These are phyloP conservation scores for Trametes coccinea DNA, from an alignment of 768 basidiomycete species.

Conservation along the genomic window DNA sequence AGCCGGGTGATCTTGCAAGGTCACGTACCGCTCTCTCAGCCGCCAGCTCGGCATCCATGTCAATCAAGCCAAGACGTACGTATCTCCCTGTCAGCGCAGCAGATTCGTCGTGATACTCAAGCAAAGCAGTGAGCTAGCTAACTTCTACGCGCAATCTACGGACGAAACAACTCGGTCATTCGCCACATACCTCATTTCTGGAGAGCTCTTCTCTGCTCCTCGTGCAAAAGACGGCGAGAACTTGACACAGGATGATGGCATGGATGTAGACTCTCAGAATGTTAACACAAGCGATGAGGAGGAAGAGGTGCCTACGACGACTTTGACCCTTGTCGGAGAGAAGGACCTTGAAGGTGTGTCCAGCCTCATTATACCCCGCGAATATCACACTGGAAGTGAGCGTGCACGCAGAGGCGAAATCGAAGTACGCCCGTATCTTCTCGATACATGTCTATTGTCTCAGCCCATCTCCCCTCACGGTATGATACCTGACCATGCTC, in stretches of 20 bases:
- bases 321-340: slow-evolving; percentile 62
- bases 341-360: slow-evolving; percentile 61
- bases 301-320: slow-evolving; percentile 46
- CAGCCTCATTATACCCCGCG: background rate
- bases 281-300: slow-evolving; percentile 32
- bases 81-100: background rate
- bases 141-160: slow-evolving; percentile 50
- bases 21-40: slow-evolving; percentile 79
- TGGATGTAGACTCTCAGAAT: slow-evolving; percentile 44
- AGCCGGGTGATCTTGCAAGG: slow-evolving; percentile 41
- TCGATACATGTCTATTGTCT: slow-evolving; percentile 72
- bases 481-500: slow-evolving; percentile 33
- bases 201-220: slow-evolving; percentile 40
- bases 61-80: slow-evolving; percentile 77
- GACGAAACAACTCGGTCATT: slow-evolving; percentile 43
- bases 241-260: slow-evolving; percentile 23
- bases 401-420: slow-evolving; percentile 49
- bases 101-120: background rate
- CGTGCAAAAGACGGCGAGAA: background rate
- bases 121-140: slow-evolving; percentile 57
- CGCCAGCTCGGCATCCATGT: slow-evolving; percentile 71
- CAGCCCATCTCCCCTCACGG: slow-evolving; percentile 62
- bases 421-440: slow-evolving; percentile 51
- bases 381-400: background rate
- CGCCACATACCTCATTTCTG: slow-evolving; percentile 76